Conservation (phyloP, 495 filamentous ascomycete genomes). For the Penicillium ochrochloron region DNA sequence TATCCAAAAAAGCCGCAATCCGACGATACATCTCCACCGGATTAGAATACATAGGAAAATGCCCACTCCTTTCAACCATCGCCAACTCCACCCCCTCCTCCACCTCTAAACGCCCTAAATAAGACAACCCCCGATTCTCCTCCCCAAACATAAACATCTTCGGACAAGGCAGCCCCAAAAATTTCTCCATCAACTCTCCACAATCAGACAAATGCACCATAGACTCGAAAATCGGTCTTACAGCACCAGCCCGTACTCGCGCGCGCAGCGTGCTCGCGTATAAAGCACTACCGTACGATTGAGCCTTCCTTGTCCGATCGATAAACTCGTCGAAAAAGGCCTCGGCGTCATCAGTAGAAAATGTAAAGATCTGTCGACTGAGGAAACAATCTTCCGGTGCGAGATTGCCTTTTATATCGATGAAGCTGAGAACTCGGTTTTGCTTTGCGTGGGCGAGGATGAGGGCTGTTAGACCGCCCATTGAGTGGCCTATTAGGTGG, state of each 20-base stretch:
- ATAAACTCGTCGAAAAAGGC: conserved; percentile 35
- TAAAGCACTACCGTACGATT: conserved; percentile 25
- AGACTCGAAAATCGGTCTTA: conserved; percentile 32
- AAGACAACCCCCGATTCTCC: conserved; percentile 30
- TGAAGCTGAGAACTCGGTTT: conserved; percentile 31
- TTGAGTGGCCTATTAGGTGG: conserved; percentile 38
- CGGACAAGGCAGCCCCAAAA: conserved; percentile 27
- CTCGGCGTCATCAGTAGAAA: conserved; percentile 24
- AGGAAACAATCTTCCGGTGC: conserved; percentile 40
- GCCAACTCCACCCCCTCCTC: conserved; percentile 35
- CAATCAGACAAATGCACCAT: conserved; percentile 37
- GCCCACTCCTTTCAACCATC: conserved; percentile 28
- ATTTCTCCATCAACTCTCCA: conserved; percentile 28
- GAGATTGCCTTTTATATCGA: conserved; percentile 40
- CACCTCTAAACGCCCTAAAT: conserved; percentile 24
- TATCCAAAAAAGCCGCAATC: conserved; percentile 28
- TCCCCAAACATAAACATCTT: conserved; percentile 39
- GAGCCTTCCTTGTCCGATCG: conserved; percentile 21
- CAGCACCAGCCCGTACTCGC: conserved; percentile 26
- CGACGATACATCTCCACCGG: conserved; percentile 35
- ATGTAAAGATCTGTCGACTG: conserved; percentile 34
- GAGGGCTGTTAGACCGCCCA: conserved; percentile 36
- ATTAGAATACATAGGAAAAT: conserved; percentile 44
- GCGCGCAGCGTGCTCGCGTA: conserved; percentile 32
- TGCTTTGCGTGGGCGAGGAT: conserved; percentile 26